A percentile compares a stretch with the other conserved stretches of the same genome.
Evolutionary conservation across 1,284 basidiomycete species (phyloP).

Genomic region (Rhodotorula sp.): DNA sequence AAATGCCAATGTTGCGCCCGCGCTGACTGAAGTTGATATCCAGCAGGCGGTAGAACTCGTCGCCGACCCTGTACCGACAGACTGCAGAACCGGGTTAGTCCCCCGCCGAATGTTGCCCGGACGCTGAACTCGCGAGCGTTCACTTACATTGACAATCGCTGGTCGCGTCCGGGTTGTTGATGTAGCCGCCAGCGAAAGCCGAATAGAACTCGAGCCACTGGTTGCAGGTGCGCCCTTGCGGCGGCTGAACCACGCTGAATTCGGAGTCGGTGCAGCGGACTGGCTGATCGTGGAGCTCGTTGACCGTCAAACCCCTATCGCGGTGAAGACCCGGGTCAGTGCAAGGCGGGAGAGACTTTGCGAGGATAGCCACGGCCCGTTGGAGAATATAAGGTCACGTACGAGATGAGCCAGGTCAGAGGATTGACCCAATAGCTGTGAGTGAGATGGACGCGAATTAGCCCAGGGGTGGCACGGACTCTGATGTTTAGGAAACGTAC

Average conservation of each 20-base stretch:
- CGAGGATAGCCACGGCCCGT: not conserved
- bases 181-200: conserved; percentile 63
- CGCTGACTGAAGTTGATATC: conserved; percentile 61
- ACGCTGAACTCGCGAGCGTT: conserved; percentile 31
- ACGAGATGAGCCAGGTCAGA: conserved; percentile 43
- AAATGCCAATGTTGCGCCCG: conserved; percentile 8
- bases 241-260: conserved; percentile 48
- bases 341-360: not conserved
- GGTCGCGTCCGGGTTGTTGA: conserved; percentile 68
- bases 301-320: conserved; percentile 63
- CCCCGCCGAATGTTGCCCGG: conserved; percentile 14
- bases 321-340: no score
- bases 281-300: conserved; percentile 70
- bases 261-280: conserved; percentile 54
- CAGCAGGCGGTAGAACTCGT: conserved; percentile 68
- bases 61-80: conserved; percentile 60
- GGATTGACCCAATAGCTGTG: conserved; percentile 43
- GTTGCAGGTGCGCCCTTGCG: conserved; percentile 48
- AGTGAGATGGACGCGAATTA: not conserved
- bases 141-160: conserved; percentile 59
- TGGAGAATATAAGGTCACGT: not conserved
- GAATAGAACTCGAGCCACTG: conserved; percentile 43
- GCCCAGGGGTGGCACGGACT: no score
- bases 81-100: not conserved
- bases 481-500: no score